Base-by-base conservation (phyloP, 2,329 filamentous ascomycete genomes). In the Xylariaceae sp. region DNA sequence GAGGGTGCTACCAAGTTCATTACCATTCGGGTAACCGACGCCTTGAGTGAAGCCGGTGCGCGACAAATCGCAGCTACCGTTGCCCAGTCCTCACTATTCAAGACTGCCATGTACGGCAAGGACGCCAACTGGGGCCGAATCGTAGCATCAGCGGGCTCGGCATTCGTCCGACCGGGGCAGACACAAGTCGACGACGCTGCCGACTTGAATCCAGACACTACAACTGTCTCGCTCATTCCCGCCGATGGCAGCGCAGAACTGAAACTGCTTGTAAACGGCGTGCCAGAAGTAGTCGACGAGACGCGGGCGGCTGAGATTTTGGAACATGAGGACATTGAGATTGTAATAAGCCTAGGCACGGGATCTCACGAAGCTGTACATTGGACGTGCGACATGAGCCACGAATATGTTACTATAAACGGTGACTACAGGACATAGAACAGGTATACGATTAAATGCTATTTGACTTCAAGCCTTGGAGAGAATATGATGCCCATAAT, bases 101-200 rank as follows among this genome's bases (percentile, higher is more conserved):
- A 99, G 77, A 99, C 94, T 0, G 94, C 94, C 0, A 77, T 99
- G 38, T 99, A 99, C 70, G 94, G 94, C 57, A 90, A 90, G 68
- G 94, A 99, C 67, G 94, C 94, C 15, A 99, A 99, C 75, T 99
- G 94, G 94, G 94, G 94, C 32, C 90, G 94, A 47, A 95, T 99
- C 55, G 79, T 97, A 27, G 97, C 94, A 68, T 92, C 94, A 1
- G 90, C 91, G 5, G 94, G 94, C 66, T 76, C 82, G 12, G 71
- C 83, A 42, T 76, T 85, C 54, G 54, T 80, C 77, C 2, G 79
- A 81, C 57, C 81, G 80, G 0, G 80, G 78, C 1, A 68, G 75
- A 59, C 70, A 75, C n/a, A 67, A 42, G 55, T 74, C 36, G 80
- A 76, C 50, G 81, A 85, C 1, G 82, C 86, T 1, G 73, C 76